A percentile compares a stretch with the other conserved stretches of the same genome.
Conservation (phyloP, 2,329 filamentous ascomycete genomes). For the Cytospora leucostoma region DNA sequence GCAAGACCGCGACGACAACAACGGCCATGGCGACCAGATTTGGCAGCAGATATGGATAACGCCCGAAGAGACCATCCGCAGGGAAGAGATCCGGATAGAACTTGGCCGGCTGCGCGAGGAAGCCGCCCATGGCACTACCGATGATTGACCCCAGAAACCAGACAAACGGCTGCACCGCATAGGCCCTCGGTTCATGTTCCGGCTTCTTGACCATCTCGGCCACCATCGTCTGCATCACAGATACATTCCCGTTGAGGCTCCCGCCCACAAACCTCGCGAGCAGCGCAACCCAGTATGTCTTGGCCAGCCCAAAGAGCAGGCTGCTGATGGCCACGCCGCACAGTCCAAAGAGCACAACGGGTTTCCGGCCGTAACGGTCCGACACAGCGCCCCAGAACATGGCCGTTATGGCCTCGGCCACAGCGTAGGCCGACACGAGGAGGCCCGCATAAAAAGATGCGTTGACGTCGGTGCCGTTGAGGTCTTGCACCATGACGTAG, state of each 20-base stretch:
- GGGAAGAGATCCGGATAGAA: constrained; percentile 37
- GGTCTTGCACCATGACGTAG: constrained; percentile 44
- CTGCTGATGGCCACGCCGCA: constrained; percentile 41
- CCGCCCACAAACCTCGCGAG: constrained; percentile 44
- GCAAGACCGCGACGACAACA: constrained; percentile 63
- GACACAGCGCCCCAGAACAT: constrained; percentile 46
- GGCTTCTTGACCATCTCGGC: constrained; percentile 45
- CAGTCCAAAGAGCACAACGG: constrained; percentile 36
- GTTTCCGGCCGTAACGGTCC: constrained; percentile 42
- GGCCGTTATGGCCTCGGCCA: constrained; percentile 46
- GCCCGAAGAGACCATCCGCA: constrained; percentile 49
- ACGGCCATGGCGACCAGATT: constrained; percentile 62
- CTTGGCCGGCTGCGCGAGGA: constrained; percentile 26
- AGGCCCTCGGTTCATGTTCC: constrained; percentile 40
- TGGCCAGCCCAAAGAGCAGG: constrained; percentile 45
- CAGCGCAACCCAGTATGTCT: constrained; percentile 45
- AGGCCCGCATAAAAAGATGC: constrained; percentile 54
- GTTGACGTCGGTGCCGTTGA: constrained; percentile 42
- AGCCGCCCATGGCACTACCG: constrained; percentile 26
- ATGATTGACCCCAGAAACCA: constrained; percentile 27
- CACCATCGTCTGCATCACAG: constrained; percentile 46
- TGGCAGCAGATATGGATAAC: constrained; percentile 67
- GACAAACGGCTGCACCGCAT: constrained; percentile 27
- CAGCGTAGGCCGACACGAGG: constrained; percentile 46
- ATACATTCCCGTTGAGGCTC: constrained; percentile 43